These are phyloP conservation scores for Kodamaea sp. DNA, from an alignment of 1,139 yeast genomes.

Conservation along the genomic window DNA sequence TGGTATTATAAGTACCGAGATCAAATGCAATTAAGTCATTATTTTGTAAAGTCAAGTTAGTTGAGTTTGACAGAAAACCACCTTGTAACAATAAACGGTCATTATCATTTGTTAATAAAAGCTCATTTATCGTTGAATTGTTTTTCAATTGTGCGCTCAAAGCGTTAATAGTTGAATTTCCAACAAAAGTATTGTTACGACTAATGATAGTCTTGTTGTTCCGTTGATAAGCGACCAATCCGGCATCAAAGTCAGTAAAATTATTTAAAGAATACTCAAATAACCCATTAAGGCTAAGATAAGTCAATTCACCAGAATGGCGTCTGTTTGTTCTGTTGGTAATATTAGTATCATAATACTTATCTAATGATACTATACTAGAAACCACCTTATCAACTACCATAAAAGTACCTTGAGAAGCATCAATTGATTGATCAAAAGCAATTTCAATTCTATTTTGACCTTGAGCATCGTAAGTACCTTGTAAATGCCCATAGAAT, in stretches of 20 bases:
- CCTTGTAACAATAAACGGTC: constrained; percentile 43
- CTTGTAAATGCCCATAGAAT: constrained; percentile 65
- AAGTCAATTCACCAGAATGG: constrained; percentile 20
- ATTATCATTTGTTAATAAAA: constrained; percentile 26
- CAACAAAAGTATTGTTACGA: constrained; percentile 44
- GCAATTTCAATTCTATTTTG: constrained; percentile 51
- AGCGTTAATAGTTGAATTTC: constrained; percentile 65
- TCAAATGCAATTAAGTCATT: constrained; percentile 27
- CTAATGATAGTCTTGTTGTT: constrained; percentile 28
- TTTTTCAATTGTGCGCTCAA: constrained; percentile 50
- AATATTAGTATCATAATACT: constrained; percentile 27
- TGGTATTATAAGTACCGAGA: constrained; percentile 29
- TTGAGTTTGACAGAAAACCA: constrained; percentile 38
- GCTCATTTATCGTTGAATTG: constrained; percentile 38
- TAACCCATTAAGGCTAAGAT: constrained; percentile 57
- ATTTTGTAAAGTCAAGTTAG: constrained; percentile 27
- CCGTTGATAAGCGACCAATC: constrained; percentile 24
- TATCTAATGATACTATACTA: constrained; percentile 50
- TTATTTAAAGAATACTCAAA: constrained; percentile 78
- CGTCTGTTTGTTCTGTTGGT: constrained; percentile 24
- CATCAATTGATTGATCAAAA: constrained; percentile 30
- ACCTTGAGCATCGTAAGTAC: constrained; percentile 32
- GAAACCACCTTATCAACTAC: constrained; percentile 75
- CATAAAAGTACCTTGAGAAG: constrained; percentile 37
- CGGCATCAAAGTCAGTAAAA: constrained; percentile 48